Base-by-base conservation (phyloP, 2,329 filamentous ascomycete species). In the Trichoderma endophyticum region DNA sequence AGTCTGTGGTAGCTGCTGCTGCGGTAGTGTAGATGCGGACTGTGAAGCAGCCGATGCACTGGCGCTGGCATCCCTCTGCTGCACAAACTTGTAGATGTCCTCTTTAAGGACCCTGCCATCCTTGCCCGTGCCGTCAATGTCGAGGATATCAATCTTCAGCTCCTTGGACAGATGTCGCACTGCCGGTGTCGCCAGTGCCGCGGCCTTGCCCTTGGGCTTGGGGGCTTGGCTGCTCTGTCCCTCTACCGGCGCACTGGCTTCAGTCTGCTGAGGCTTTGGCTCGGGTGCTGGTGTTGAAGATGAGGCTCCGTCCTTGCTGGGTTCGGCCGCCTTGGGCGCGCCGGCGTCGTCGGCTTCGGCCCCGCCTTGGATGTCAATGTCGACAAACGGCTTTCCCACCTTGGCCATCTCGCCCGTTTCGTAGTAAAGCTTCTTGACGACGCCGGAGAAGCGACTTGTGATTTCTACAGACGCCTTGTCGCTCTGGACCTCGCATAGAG, bases 401-500 rank as follows among this genome's bases (percentile, higher is more conserved):
- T 93, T 94, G 66, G 95, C 95, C 88, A 98, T 97, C 76, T 98
- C 96, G 75, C 97, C 96, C 36, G 94, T 91, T 74, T 98, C 94
- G 81, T 97, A 98, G 83, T 98, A 90, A 59, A 99, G 86, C 84
- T 95, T 98, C 85, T 97, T 98, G 76, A 99, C 95, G 0, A 98
- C 92, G 26, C 96, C 96, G 72, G 95, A 91, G 82, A 97, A 99
- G 69, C 96, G 91, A 78, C 95, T 98, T 51, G 96, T 98, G 77
- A 99, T 99, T 87, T 98, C 88, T 26, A 91, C 89, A 1, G 90
- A 89, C 64, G 96, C 96, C 83, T 99, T 99, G 84, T 99, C 96
- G 78, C 95, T 98, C 81, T 98, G 96, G 59, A 99, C 97, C 84
- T 99, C 96, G 83, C 96, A 99, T 61, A 99, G 88, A 73, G 95